phyloP scores from a whole-genome alignment of 495 filamentous ascomycete genomes.

The Aspergillus steynii region DNA sequence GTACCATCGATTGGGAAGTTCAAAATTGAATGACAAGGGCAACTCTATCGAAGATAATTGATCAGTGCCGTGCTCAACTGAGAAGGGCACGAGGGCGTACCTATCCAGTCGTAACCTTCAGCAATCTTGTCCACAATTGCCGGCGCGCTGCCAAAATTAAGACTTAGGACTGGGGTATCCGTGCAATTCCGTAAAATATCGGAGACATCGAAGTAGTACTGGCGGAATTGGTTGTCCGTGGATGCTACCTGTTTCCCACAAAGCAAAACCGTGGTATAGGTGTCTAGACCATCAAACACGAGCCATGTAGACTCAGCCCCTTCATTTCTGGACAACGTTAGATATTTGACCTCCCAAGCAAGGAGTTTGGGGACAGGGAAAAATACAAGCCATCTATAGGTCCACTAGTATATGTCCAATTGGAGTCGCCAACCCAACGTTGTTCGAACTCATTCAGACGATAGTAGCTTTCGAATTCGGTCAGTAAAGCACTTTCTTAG shows the following conservation, averaged over 20 bases:
- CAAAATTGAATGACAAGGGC: slow-evolving; percentile 36
- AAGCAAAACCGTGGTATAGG: slow-evolving; percentile 61
- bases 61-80: not conserved
- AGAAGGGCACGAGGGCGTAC: slow-evolving; percentile 14
- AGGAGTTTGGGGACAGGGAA: not conserved
- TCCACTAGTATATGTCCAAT: slow-evolving; percentile 66
- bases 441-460: slow-evolving; percentile 63
- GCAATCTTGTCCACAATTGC: slow-evolving; percentile 56
- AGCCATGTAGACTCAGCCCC: slow-evolving; percentile 47
- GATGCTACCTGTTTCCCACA: slow-evolving; percentile 61
- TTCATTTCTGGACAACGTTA: slow-evolving; percentile 21
- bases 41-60: not conserved
- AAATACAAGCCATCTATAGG: slow-evolving; percentile 50
- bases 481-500: not conserved
- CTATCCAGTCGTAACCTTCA: slow-evolving; percentile 52
- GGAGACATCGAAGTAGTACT: slow-evolving; percentile 68
- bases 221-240: slow-evolving; percentile 72
- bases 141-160: slow-evolving; percentile 59
- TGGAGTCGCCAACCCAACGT: slow-evolving; percentile 59
- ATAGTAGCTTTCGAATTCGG: slow-evolving; percentile 35
- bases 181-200: slow-evolving; percentile 48
- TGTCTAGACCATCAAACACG: slow-evolving; percentile 67
- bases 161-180: slow-evolving; percentile 39
- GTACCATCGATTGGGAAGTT: slow-evolving; percentile 59
- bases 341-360: not conserved